These are phyloP conservation scores for Lactarius vividus DNA, from an alignment of 768 basidiomycete species.

Conservation along the genomic window DNA sequence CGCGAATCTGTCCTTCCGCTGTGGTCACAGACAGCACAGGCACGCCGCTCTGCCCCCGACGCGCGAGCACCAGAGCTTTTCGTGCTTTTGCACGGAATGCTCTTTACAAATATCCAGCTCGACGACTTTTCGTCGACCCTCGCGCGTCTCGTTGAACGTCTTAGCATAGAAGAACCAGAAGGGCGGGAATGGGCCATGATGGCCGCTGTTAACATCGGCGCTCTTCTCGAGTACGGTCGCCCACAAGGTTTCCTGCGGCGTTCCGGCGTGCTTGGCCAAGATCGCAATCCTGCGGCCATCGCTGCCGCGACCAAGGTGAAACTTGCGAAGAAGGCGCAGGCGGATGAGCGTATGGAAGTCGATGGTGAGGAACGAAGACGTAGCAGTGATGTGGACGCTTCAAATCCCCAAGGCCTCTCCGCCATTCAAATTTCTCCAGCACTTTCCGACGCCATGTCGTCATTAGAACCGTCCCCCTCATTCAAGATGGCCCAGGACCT, in stretches of 20 bases:
- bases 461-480: conserved; percentile 47
- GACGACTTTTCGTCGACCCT: conserved; percentile 85
- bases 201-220: conserved; percentile 79
- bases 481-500: conserved; percentile 78
- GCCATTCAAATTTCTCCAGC: conserved; percentile 36
- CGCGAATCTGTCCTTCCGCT: conserved; percentile 86
- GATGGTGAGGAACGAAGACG: conserved; percentile 46
- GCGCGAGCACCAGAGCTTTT: conserved; percentile 76
- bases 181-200: conserved; percentile 97
- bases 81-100: conserved; percentile 91
- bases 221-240: conserved; percentile 85
- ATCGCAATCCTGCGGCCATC: conserved; percentile 36
- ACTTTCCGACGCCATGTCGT: conserved; percentile 32
- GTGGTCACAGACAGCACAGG: conserved; percentile 78
- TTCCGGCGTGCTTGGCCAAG: conserved; percentile 46
- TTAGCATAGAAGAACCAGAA: conserved; percentile 76
- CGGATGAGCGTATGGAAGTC: conserved; percentile 57
- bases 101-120: conserved; percentile 92
- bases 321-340: conserved; percentile 34
- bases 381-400: conserved; percentile 30
- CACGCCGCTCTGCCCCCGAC: conserved; percentile 73
- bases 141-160: conserved; percentile 82
- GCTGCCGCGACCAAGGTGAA: conserved; percentile 39
- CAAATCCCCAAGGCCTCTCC: conserved; percentile 31
- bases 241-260: conserved; percentile 66